Evolutionary conservation across 78 protist species (phyloP).

Genomic region (Bodo saltans): DNA sequence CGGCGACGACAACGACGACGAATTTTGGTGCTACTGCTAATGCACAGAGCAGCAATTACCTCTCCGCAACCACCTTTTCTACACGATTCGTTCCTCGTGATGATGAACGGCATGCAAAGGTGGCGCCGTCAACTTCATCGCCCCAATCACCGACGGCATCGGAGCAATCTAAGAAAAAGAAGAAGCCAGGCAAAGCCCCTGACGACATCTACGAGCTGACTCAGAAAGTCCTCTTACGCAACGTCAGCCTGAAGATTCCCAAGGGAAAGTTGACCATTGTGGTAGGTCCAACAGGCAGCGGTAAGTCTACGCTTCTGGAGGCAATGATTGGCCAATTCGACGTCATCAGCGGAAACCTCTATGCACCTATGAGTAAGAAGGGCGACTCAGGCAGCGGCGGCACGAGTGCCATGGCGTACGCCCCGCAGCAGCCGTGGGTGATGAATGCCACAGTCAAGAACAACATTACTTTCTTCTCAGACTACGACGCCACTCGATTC

Average conservation of each 20-base stretch:
- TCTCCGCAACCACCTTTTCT: no score
- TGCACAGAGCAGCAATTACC: no score
- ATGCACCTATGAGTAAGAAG: constrained; percentile 21
- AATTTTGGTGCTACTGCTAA: no score
- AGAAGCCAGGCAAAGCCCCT: not conserved
- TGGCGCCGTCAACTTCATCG: no score
- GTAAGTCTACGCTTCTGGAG: constrained; percentile 53
- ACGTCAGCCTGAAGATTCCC: not conserved
- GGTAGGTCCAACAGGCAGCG: constrained; percentile 70
- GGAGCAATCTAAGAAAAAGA: constrained; percentile 8
- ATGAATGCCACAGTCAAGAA: constrained; percentile 49
- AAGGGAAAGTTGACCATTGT: constrained; percentile 22
- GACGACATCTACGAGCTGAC: not conserved
- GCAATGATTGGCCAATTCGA: constrained; percentile 56
- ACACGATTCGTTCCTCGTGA: no score
- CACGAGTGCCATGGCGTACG: constrained; percentile 28
- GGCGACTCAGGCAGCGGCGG: constrained; percentile 31
- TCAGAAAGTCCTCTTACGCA: not conserved
- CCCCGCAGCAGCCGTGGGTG: constrained; percentile 51
- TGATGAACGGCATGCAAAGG: no score
- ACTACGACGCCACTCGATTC: constrained; percentile 38
- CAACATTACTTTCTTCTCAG: constrained; percentile 46
- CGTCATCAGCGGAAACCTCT: constrained; percentile 28
- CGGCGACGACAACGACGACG: no score
- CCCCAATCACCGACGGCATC: no score